Conservation (phyloP, 345 rosid genomes). For the Aquilaria malaccensis region DNA sequence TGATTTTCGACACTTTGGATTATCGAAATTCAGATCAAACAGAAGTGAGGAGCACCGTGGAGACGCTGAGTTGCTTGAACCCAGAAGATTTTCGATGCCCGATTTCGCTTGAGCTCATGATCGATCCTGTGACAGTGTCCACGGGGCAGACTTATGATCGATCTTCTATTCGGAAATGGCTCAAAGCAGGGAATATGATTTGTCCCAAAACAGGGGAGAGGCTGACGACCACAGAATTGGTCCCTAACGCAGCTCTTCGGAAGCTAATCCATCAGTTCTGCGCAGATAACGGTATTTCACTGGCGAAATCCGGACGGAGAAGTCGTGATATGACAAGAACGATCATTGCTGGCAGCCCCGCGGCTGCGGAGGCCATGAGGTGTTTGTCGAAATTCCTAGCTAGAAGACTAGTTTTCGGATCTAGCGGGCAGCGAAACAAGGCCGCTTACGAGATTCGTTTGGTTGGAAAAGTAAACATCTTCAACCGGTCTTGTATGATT, state of each 20-base stretch:
- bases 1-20: slow-evolving; percentile 36
- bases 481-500: slow-evolving; percentile 49
- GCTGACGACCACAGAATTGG: slow-evolving; percentile 38
- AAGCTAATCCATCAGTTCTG: slow-evolving; percentile 58
- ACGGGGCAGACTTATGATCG: slow-evolving; percentile 93
- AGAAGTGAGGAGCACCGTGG: slow-evolving; percentile 23
- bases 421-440: slow-evolving; percentile 42
- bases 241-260: slow-evolving; percentile 49
- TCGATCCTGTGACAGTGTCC: slow-evolving; percentile 69
- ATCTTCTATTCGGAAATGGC: slow-evolving; percentile 71
- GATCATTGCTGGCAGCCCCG: slow-evolving; percentile 40
- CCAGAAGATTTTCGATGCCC: slow-evolving; percentile 83
- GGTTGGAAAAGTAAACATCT: slow-evolving; percentile 54
- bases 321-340: slow-evolving; percentile 39
- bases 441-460: slow-evolving; percentile 62
- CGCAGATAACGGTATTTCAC: slow-evolving; percentile 36
- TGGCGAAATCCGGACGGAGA: slow-evolving; percentile 21
- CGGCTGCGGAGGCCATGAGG: slow-evolving; percentile 40
- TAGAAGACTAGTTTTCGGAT: slow-evolving; percentile 49
- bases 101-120: slow-evolving; percentile 80
- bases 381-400: slow-evolving; percentile 43
- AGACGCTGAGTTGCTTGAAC: slow-evolving; percentile 43
- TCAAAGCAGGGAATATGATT: slow-evolving; percentile 53
- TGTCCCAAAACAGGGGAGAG: slow-evolving; percentile 88
- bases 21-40: slow-evolving; percentile 19